A percentile compares a stretch with the other conserved stretches of the same genome.
Evolutionary conservation across 108 stramenopile species (phyloP).

Genomic region (Skeletonema potamos): DNA sequence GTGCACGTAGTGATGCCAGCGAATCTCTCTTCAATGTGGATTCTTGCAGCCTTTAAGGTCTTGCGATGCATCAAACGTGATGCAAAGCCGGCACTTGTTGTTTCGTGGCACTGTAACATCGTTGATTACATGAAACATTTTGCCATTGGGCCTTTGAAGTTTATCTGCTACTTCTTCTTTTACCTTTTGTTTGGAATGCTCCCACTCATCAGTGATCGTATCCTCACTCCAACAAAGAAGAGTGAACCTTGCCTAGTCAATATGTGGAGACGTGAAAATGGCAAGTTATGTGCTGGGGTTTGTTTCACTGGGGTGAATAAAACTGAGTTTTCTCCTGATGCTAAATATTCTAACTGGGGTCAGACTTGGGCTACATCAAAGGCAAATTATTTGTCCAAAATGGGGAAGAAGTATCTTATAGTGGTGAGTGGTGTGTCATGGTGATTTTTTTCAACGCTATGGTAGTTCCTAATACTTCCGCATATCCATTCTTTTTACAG

Average conservation of each 20-base stretch:
- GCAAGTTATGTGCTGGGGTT: slow-evolving; percentile 32
- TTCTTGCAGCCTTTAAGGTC: slow-evolving; percentile 45
- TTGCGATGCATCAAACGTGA: slow-evolving; percentile 27
- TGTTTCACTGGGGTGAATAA: slow-evolving; percentile 49
- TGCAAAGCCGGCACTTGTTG: slow-evolving; percentile 49
- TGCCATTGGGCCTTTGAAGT: slow-evolving; percentile 27
- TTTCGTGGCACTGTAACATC: slow-evolving; percentile 58
- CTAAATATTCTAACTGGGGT: slow-evolving; percentile 39
- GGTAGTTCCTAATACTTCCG: not conserved
- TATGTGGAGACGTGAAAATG: slow-evolving; percentile 22
- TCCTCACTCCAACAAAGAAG: slow-evolving; percentile 50
- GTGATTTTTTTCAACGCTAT: not conserved
- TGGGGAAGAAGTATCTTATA: slow-evolving; percentile 33
- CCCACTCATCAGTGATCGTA: slow-evolving; percentile 41
- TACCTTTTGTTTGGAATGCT: slow-evolving; percentile 42
- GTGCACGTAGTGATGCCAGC: slow-evolving; percentile 55
- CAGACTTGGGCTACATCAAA: slow-evolving; percentile 38
- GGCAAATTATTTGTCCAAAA: slow-evolving; percentile 25
- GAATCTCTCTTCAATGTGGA: slow-evolving; percentile 52
- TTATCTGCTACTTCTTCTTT: slow-evolving; percentile 25
- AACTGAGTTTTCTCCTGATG: slow-evolving; percentile 29
- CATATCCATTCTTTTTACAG: not conserved
- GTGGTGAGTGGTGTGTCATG: slow-evolving; percentile 1
- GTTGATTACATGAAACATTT: slow-evolving; percentile 51
- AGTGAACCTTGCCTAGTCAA: slow-evolving; percentile 38